phyloP scores from a whole-genome alignment of 2,329 filamentous ascomycete genomes.

The Plenodomus lindquistii region DNA sequence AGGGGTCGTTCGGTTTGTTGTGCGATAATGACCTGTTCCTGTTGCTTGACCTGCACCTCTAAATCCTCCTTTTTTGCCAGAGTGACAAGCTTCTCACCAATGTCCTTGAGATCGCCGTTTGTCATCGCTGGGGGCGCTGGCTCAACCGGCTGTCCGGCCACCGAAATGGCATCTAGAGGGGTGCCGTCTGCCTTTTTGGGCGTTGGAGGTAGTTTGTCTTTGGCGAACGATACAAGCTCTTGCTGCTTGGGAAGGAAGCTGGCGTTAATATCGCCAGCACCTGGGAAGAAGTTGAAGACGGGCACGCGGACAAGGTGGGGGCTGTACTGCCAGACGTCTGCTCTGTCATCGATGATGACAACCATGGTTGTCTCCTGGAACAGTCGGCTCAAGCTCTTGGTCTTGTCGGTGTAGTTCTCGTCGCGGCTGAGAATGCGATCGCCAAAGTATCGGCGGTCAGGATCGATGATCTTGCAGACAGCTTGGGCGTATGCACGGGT shows the following conservation, averaged over 20 bases:
- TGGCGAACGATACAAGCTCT: constrained; percentile 36
- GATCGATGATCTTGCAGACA: constrained; percentile 91
- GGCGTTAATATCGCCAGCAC: constrained; percentile 97
- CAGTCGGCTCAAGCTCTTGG: constrained; percentile 85
- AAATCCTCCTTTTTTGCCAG: constrained; percentile 76
- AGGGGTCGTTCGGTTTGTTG: constrained; percentile 88
- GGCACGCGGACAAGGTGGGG: constrained; percentile 92
- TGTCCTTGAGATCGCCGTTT: constrained; percentile 59
- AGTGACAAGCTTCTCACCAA: constrained; percentile 75
- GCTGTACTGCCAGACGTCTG: constrained; percentile 94
- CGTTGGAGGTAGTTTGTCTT: constrained; percentile 19
- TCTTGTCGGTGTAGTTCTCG: constrained; percentile 90
- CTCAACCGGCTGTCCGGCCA: constrained; percentile 29
- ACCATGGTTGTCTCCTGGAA: constrained; percentile 99
- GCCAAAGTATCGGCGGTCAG: constrained; percentile 84
- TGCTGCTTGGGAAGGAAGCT: constrained; percentile 85
- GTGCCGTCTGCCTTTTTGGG: constrained; percentile 25
- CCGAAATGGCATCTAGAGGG: constrained; percentile 15
- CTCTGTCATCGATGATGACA: constrained; percentile 95
- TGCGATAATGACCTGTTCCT: constrained; percentile 83
- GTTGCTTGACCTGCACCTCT: constrained; percentile 78
- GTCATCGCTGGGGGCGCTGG: constrained; percentile 16
- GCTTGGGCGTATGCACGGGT: constrained; percentile 93
- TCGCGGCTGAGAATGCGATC: constrained; percentile 95
- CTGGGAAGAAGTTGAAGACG: constrained; percentile 97